phyloP scores from a whole-genome alignment of 495 filamentous ascomycete species.

The Talaromyces ruber region DNA sequence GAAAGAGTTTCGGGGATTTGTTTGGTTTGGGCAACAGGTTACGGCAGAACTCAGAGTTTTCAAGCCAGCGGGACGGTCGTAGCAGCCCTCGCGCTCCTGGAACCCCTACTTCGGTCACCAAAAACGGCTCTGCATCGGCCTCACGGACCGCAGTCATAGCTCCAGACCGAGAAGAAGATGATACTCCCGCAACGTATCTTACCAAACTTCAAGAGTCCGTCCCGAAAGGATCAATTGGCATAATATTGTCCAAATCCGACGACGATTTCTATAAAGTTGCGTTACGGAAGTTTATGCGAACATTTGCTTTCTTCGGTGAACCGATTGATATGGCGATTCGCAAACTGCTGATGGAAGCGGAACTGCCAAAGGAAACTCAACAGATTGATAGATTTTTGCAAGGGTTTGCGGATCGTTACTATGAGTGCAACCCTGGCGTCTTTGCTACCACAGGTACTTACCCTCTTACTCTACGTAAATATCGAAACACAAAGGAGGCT shows the following conservation, averaged over 20 bases:
- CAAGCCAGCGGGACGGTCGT: conserved; percentile 53
- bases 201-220: conserved; percentile 70
- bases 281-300: conserved; percentile 87
- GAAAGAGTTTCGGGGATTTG: conserved; percentile 85
- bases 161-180: conserved; percentile 75
- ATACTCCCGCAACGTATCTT: conserved; percentile 86
- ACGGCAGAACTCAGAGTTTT: conserved; percentile 66
- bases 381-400: conserved; percentile 94
- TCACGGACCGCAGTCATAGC: conserved; percentile 52
- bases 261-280: conserved; percentile 78
- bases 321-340: conserved; percentile 96
- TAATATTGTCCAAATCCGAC: conserved; percentile 69
- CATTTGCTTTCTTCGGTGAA: conserved; percentile 89
- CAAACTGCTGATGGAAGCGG: conserved; percentile 93
- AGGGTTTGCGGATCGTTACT: conserved; percentile 91
- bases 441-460: conserved; percentile 66
- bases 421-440: conserved; percentile 96
- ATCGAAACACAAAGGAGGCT: not conserved
- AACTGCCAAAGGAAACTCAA: conserved; percentile 93
- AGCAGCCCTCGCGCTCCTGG: conserved; percentile 41
- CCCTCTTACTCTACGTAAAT: not conserved
- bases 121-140: conserved; percentile 65
- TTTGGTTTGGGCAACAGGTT: conserved; percentile 66
- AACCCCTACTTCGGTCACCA: conserved; percentile 56
- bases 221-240: conserved; percentile 69